Percentiles rank a stretch among this genome's conserved stretches.
Evolutionary conservation across 108 stramenopile genomes (phyloP).

Genomic region (Heterococcus sp.): DNA sequence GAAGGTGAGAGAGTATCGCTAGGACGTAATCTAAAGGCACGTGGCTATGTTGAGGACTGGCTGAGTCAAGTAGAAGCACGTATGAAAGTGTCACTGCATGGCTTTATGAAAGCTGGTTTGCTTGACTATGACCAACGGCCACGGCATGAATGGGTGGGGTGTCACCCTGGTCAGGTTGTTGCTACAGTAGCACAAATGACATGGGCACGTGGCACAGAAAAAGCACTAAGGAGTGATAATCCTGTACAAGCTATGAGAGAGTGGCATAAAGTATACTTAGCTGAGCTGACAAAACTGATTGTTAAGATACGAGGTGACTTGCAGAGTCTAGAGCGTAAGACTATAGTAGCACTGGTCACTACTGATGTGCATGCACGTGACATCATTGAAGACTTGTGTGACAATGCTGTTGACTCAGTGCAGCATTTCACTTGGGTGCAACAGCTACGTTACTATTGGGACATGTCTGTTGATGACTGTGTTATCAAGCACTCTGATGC

Average conservation of each 20-base stretch:
- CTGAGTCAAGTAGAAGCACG: constrained; percentile 52
- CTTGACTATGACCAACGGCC: constrained; percentile 54
- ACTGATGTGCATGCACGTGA: constrained; percentile 71
- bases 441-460: constrained; percentile 71
- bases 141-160: constrained; percentile 57
- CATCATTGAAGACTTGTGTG: constrained; percentile 63
- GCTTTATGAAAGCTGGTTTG: constrained; percentile 59
- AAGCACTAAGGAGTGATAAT: constrained; percentile 44
- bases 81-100: constrained; percentile 58
- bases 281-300: constrained; percentile 58
- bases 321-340: constrained; percentile 56
- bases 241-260: constrained; percentile 45
- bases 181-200: constrained; percentile 67
- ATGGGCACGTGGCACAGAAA: constrained; percentile 60
- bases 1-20: constrained; percentile 59
- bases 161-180: constrained; percentile 61
- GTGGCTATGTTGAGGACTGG: constrained; percentile 68
- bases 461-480: constrained; percentile 53
- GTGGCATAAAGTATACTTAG: constrained; percentile 42
- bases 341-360: constrained; percentile 60
- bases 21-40: constrained; percentile 63
- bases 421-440: constrained; percentile 68
- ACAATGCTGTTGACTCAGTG: constrained; percentile 48
- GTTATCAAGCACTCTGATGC: constrained; percentile 62
- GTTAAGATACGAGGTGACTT: constrained; percentile 59